Percentiles rank a stretch among this genome's conserved stretches.
These are phyloP conservation scores for Trichoderma simmonsii DNA, from an alignment of 2,329 filamentous ascomycete genomes.

Conservation along the genomic window DNA sequence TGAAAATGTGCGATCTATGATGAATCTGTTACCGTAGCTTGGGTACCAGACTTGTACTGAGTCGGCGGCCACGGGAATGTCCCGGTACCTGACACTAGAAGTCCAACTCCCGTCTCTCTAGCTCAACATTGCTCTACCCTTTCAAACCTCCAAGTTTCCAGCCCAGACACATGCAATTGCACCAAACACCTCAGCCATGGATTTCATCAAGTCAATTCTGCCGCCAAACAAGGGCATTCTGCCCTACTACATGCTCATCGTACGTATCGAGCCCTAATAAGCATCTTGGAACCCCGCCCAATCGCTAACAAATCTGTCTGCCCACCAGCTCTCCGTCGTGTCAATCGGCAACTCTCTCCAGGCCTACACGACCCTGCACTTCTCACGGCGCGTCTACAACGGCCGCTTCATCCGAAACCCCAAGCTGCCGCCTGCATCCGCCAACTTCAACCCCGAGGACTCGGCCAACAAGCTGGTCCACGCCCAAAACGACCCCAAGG, in stretches of 20 bases:
- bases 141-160: neutral
- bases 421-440: conserved; percentile 40
- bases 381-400: conserved; percentile 84
- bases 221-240: conserved; percentile 52
- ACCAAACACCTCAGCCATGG: conserved; percentile 37
- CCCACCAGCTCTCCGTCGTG: conserved; percentile 69
- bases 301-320: neutral
- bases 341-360: conserved; percentile 84
- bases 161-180: neutral
- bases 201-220: conserved; percentile 42
- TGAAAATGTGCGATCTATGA: neutral
- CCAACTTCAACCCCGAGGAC: conserved; percentile 49
- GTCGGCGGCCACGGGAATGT: neutral
- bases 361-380: conserved; percentile 74
- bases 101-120: neutral
- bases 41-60: neutral
- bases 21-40: neutral
- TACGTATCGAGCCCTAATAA: conserved; percentile 32
- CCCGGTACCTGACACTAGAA: neutral
- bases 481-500: conserved; percentile 43
- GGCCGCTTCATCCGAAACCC: conserved; percentile 56
- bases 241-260: conserved; percentile 58
- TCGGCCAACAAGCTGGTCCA: conserved; percentile 50
- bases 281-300: neutral
- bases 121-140: neutral